phyloP scores from a whole-genome alignment of 192 early-diverging fungal genomes.

The Mortierella claussenii region DNA sequence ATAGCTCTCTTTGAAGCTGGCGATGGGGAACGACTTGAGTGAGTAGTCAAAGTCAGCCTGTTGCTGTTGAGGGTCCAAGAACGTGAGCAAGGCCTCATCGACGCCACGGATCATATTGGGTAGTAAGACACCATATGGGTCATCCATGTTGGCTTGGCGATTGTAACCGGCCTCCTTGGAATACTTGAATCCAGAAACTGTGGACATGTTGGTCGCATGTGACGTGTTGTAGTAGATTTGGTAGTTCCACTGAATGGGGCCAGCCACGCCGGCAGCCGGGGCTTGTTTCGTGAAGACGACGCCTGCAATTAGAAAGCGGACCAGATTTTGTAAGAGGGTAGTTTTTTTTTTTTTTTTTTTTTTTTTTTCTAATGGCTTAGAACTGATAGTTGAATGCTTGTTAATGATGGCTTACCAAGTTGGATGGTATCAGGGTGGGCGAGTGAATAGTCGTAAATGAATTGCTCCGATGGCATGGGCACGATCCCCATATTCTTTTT shows the following conservation, averaged over 20 bases:
- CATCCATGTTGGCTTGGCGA: slow-evolving; percentile 4
- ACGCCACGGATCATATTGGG: slow-evolving; percentile 44
- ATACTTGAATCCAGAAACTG: slow-evolving; percentile 57
- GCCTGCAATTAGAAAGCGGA: too few relatives aligned
- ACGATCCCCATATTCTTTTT: slow-evolving; percentile 59
- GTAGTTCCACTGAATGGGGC: slow-evolving; percentile 67
- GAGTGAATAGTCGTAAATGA: slow-evolving; percentile 77
- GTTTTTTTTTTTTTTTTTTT: background rate
- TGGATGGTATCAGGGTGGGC: slow-evolving; percentile 71
- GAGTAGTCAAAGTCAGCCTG: slow-evolving; percentile 40
- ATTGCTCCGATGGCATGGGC: slow-evolving; percentile 62
- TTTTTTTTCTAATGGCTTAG: too few relatives aligned
- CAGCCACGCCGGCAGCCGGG: background rate
- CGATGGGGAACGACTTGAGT: slow-evolving; percentile 68
- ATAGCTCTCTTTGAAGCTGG: slow-evolving; percentile 62
- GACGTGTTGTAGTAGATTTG: slow-evolving; percentile 79
- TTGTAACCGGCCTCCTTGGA: slow-evolving; percentile 29
- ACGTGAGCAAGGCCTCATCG: slow-evolving; percentile 40
- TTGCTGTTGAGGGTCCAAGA: slow-evolving; percentile 31
- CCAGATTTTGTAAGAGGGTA: too few relatives aligned
- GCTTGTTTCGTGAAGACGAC: slow-evolving; percentile 38
- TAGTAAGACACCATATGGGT: slow-evolving; percentile 21
- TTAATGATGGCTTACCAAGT: slow-evolving; percentile 72
- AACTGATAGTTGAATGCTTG: too few relatives aligned
- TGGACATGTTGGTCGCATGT: slow-evolving; percentile 65